Base-by-base conservation (phyloP, 306 rosid genomes). In the Acacia melanoxylon region DNA sequence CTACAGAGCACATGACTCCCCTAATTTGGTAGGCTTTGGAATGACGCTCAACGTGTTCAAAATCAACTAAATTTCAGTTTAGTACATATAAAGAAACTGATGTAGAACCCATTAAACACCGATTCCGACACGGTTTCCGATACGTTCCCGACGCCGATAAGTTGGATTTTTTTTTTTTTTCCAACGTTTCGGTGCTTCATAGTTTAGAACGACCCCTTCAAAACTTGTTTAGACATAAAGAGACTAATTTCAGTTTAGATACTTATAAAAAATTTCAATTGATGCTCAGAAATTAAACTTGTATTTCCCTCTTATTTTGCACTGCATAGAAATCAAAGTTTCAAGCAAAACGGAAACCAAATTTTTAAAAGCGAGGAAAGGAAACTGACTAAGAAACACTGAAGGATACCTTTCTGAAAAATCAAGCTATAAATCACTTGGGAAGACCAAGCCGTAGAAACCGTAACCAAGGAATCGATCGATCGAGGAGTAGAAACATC, bases 401-500 rank as follows among this genome's bases (percentile, higher is more conserved):
- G 74, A 74, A 52, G 48, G 74, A 63, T 72, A 84, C 90, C 90
- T 79, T 61, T 0, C 24, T 15, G 52, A 54, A 76, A 70, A 75
- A 10, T 42, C 44, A 12, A 61, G 62, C 41, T 72, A 69, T 59
- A 25, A 65, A 68, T 72, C 78, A 89, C 66, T 72, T 68, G 31
- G 58, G 87, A 80, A 82, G 83, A 62, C 56, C 52, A 78, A 65
- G 76, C 61, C 70, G 69, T 65, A 68, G 78, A 82, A 84, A 73
- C 35, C 79, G 79, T 58, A 89, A 54, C 87, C 89, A 69, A 72
- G 85, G 88, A 83, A 79, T 80, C 46, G 72, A 85, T 54, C 76
- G 87, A 71, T 86, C 80, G 2, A 80, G 80, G 67, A 89, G 82
- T 35, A 76, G 86, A 77, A 82, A 79, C 45, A 84, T 80, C 12